Conservation (phyloP, 495 filamentous ascomycete species). For the Penicillium pancosmium region DNA sequence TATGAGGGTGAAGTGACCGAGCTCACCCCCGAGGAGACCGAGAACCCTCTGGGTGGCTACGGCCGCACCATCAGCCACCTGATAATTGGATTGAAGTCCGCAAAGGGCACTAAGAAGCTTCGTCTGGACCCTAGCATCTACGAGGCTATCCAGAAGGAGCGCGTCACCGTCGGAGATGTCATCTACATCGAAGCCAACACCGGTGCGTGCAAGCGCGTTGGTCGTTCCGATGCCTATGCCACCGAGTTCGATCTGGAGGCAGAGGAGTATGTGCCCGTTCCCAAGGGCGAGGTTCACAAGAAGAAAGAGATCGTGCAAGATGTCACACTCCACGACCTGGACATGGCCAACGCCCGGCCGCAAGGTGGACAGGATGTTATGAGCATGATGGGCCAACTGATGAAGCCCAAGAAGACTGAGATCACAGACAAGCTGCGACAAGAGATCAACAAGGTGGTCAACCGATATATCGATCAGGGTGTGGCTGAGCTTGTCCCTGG, state of each 20-base stretch:
- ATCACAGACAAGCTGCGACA: conserved; percentile 93
- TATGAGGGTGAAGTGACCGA: conserved; percentile 97
- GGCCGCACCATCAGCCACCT: conserved; percentile 92
- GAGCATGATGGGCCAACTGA: conserved; percentile 99
- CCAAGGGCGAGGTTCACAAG: conserved; percentile 98
- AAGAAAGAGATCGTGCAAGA: conserved; percentile 99
- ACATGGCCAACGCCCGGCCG: conserved; percentile 93
- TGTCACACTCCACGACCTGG: conserved; percentile 93
- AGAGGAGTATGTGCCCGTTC: conserved; percentile 97
- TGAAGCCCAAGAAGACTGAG: conserved; percentile 99
- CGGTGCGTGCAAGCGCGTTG: conserved; percentile 94
- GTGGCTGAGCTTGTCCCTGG: conserved; percentile 97
- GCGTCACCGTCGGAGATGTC: conserved; percentile 93
- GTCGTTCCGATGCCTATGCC: conserved; percentile 91
- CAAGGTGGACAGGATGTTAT: conserved; percentile 98
- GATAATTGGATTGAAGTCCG: conserved; percentile 86
- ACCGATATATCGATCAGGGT: conserved; percentile 96
- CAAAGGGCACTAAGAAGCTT: conserved; percentile 94
- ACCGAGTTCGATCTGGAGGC: conserved; percentile 98
- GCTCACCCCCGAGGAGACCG: conserved; percentile 93
- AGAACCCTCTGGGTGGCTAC: conserved; percentile 95
- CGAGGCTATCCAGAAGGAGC: conserved; percentile 97
- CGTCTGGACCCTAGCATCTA: conserved; percentile 96
- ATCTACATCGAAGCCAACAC: conserved; percentile 99
- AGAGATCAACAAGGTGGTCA: conserved; percentile 99